Evolutionary conservation across 2,329 filamentous ascomycete genomes (phyloP), one percentile per base, ranked within the genome.

Genomic region (Mariannaea elegans): DNA sequence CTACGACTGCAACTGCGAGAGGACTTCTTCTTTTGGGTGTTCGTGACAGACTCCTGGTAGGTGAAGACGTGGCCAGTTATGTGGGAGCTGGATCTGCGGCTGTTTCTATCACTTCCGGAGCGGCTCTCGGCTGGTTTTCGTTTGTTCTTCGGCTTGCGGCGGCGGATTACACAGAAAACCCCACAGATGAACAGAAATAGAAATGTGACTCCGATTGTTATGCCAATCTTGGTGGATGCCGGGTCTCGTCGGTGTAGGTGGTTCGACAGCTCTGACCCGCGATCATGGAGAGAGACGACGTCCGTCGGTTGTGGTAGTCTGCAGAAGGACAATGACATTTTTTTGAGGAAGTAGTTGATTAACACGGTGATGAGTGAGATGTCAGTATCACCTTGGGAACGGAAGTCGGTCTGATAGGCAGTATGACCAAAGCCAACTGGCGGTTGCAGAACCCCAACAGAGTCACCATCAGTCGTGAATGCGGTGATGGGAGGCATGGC

Each of bases 241-340:
- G 44, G 9, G n/a, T 49, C 42, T 19, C 59, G 54, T 16, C 54
- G 48, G 21, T 54, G 54, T 13, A 53, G 31, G 24, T 21, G 50
- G 50, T 39, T 29, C 5, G 8, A 41, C 5, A 13, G 41, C 24
- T 16, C 23, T 24, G 41, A 27, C 14, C 14, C n/a, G n/a, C n/a
- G n/a, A n/a, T n/a, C n/a, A 14, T 34, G 36, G 4, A 29, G 7
- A 7, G 12, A 23, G 24, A 29, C 14, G 3, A 10, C 16, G 8
- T 36, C 12, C 10, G 19, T n/a, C 14, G 19, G 19, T 21, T 38
- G 47, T 14, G n/a, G 7, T 36, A 23, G 23, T 21, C 14, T 10
- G n/a, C 29, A 10, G 34, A 13, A 34, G 45, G 27, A 7, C 14
- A 7, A 10, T 19, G 39, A 31, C 32, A 18, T n/a, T n/a, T n/a